A percentile compares a stretch with the other conserved stretches of the same genome.
Evolutionary conservation across 2,329 filamentous ascomycete species (phyloP).

Genomic region (Emmonsiellopsis sp.): DNA sequence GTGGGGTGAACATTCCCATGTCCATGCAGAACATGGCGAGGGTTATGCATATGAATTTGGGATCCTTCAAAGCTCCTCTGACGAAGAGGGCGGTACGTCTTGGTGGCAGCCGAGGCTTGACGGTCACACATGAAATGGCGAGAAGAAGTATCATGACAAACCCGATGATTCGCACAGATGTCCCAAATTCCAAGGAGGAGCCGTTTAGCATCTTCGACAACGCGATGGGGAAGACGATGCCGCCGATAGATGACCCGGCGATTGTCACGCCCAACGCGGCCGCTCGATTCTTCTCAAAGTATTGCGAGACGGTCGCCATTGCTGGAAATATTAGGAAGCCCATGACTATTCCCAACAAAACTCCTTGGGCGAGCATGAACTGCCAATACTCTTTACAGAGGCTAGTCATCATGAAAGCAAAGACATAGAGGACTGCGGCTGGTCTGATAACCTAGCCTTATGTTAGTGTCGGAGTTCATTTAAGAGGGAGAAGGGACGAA

Average conservation of each 20-base stretch:
- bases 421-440: conserved; percentile 6
- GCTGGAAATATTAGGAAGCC: conserved; percentile 38
- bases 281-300: conserved; percentile 40
- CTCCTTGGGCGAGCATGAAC: conserved; percentile 37
- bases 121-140: conserved; percentile 26
- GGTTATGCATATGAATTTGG: conserved; percentile 14
- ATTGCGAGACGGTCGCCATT: conserved; percentile 37
- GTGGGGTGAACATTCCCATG: conserved; percentile 20
- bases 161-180: conserved; percentile 44
- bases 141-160: conserved; percentile 42
- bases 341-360: conserved; percentile 28
- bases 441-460: conserved; percentile 6
- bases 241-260: conserved; percentile 42
- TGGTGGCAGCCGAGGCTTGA: conserved; percentile 16
- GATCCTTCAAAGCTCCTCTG: conserved; percentile 15
- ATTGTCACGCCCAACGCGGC: conserved; percentile 39
- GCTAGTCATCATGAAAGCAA: conserved; percentile 29
- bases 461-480: background rate
- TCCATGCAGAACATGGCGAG: conserved; percentile 16
- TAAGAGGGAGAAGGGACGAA: background rate
- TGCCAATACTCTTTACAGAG: conserved; percentile 42
- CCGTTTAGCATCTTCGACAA: conserved; percentile 41
- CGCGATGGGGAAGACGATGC: conserved; percentile 42
- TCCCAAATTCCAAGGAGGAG: conserved; percentile 38
- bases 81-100: conserved; percentile 15